A percentile compares a stretch with the other conserved stretches of the same genome.
Evolutionary conservation across 2,329 filamentous ascomycete genomes (phyloP).

Genomic region (Cryoendolithus antarcticus): DNA sequence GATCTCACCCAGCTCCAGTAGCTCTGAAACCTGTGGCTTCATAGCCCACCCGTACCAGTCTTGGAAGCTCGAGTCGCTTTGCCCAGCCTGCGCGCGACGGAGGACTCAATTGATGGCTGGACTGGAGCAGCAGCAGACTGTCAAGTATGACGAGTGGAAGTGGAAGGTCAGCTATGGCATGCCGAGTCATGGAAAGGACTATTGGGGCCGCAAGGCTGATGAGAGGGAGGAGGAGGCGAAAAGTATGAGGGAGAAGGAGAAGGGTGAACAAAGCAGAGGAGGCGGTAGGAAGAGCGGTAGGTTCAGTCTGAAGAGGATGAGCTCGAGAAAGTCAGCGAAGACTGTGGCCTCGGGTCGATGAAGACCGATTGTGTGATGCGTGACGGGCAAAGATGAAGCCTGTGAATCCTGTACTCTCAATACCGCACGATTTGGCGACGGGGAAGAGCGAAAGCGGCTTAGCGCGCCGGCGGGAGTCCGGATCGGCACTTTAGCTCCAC

Average conservation of each 20-base stretch:
- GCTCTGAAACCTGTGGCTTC: slow-evolving; percentile 16
- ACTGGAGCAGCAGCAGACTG: slow-evolving; percentile 16
- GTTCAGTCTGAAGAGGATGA: slow-evolving; percentile 14
- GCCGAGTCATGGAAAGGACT: slow-evolving; percentile 18
- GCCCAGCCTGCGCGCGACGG: slow-evolving; percentile 18
- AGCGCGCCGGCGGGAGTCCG: too few species aligned
- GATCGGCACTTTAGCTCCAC: too few species aligned
- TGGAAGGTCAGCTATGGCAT: slow-evolving; percentile 30
- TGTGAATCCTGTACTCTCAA: too few species aligned
- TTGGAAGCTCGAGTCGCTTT: slow-evolving; percentile 22
- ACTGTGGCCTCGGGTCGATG: too few species aligned
- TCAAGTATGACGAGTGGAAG: slow-evolving; percentile 27
- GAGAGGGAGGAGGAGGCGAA: slow-evolving; percentile 13
- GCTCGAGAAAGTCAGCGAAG: slow-evolving; percentile 6
- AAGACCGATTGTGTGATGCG: too few species aligned
- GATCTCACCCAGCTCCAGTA: slow-evolving; percentile 10
- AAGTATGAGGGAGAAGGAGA: slow-evolving; percentile 8
- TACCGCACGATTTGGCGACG: too few species aligned
- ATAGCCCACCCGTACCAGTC: slow-evolving; percentile 26
- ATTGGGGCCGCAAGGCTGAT: slow-evolving; percentile 15
- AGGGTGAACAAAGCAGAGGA: too few species aligned
- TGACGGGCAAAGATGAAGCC: too few species aligned
- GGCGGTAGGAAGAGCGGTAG: slow-evolving; percentile 11
- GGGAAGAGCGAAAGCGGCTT: too few species aligned
- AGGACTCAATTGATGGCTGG: slow-evolving; percentile 17